Evolutionary conservation across 495 filamentous ascomycete genomes (phyloP).

Genomic region (Trichoderma erinaceum): DNA sequence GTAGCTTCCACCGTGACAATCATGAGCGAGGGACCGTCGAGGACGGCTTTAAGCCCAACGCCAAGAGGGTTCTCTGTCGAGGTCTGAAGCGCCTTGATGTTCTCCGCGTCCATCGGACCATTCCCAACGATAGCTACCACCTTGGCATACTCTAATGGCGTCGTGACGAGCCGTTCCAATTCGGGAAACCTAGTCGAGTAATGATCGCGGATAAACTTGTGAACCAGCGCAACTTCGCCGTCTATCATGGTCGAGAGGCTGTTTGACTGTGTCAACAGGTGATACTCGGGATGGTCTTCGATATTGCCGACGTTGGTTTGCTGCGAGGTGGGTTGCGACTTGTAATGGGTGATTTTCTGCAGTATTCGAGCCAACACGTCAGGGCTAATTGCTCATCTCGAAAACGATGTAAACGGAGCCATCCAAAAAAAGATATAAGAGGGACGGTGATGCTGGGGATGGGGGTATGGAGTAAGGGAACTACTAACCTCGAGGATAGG

Average conservation of each 20-base stretch:
- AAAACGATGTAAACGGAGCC: constrained; percentile 44
- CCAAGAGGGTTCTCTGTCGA: constrained; percentile 72
- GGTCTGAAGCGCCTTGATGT: constrained; percentile 65
- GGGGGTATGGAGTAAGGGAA: constrained; percentile 17
- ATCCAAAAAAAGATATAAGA: constrained; percentile 18
- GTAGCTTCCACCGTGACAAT: constrained; percentile 94
- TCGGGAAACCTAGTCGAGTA: constrained; percentile 93
- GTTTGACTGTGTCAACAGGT: constrained; percentile 75
- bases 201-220: constrained; percentile 93
- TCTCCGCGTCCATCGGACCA: constrained; percentile 78
- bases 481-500: constrained; percentile 71
- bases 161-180: constrained; percentile 88
- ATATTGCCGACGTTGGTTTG: constrained; percentile 61
- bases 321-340: constrained; percentile 57
- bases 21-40: constrained; percentile 89
- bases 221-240: constrained; percentile 83
- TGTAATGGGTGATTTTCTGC: constrained; percentile 72
- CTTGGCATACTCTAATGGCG: constrained; percentile 91
- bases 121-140: constrained; percentile 91
- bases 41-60: constrained; percentile 64
- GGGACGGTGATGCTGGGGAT: constrained; percentile 17
- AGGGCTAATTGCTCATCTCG: constrained; percentile 44
- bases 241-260: constrained; percentile 83
- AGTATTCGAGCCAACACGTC: constrained; percentile 47
- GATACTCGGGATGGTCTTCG: constrained; percentile 83